Evolutionary conservation across 1,139 yeast species (phyloP), one percentile per base, ranked within the genome.

Genomic region (Protomyces inouyei): DNA sequence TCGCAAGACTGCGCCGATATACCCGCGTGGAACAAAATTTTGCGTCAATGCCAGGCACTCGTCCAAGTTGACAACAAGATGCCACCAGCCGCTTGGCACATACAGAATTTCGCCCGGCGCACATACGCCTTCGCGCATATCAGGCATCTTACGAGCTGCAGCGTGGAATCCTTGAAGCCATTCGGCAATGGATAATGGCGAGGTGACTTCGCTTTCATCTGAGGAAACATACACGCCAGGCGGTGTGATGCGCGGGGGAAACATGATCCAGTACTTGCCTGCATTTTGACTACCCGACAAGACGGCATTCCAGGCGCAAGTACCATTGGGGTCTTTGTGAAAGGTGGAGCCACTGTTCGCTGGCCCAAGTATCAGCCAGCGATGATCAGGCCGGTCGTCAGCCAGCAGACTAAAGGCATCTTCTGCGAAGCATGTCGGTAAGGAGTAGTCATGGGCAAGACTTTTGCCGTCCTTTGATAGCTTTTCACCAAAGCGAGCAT

Each of bases 1-100:
- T 69, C 82, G 77, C 66, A 88, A 76, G 1, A 85, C 95, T 52
- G 80, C 78, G 12, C 69, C 66, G 36, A 77, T 69, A 23, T 83
- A 77, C 63, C 83, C 82, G 51, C 73, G 73, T 0, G 97, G 95
- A 4, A 89, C 93, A 74, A 90, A 91, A 73, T 91, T 91, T 69
- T 89, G 95, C 0, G 97, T 91, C 71, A 90, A 76, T 0, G 96
- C 92, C 52, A 87, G 86, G 18, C 86, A 80, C 71, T 87, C 92
- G 67, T 87, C 90, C 32, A 91, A 73, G 71, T 91, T 91, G 28
- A 90, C 88, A 32, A 91, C 97, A 52, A 85, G 79, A 76, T 91
- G 97, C 97, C 97, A 91, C 97, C 97, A 91, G 0, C 96, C 95
- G 23, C 92, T 81, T 1, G 97, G 97, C 3, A 91, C 97, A 72